Evolutionary conservation across 768 basidiomycete genomes (phyloP), one percentile per base, ranked within the genome.

Genomic region (Leccinum uliginosum): DNA sequence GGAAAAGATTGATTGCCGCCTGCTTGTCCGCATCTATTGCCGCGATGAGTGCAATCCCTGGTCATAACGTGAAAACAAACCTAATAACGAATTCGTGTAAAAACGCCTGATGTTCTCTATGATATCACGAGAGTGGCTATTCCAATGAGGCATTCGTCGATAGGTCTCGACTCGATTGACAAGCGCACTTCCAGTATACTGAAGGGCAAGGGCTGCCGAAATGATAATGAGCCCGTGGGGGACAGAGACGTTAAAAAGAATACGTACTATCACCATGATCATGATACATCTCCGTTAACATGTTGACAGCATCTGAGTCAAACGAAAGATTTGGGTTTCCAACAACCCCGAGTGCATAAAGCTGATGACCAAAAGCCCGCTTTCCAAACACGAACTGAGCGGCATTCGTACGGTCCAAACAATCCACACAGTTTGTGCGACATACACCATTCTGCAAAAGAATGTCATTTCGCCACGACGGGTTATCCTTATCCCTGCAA

Each of bases 221-320:
- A 50, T 54, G 46, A 44, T 38, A 7, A 1, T 58, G 56, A 63
- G 55, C 10, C 2, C 3, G 24, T 29, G 3, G 15, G 2, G 27
- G 21, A 6, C 11, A 47, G 29, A 15, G 21, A 54, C 14, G 11
- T 21, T 9, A 10, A 61, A 38, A 19, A 61, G 35, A 21, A 32
- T 19, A 73, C 89, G 66, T 67, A 93, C 93, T 95, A 67, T 97
- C 93, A 1, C 93, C 93, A 62, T 97, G 94, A 70, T 97, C 93
- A 68, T 96, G 93, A 71, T 95, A 98, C 94, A 99, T 98, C 74
- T 97, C 93, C 4, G 94, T 98, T 62, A 99, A 67, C 84, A 98
- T 94, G 69, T 95, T 93, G 40, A 95, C 90, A 1, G 93, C 94
- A 70, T 96, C 95, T 10, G 90, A 93, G 65, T 96, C 93, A 66